A percentile compares a stretch with the other conserved stretches of the same genome.
phyloP scores from a whole-genome alignment of 352 stramenopile genomes.

The Pythium biforme region DNA sequence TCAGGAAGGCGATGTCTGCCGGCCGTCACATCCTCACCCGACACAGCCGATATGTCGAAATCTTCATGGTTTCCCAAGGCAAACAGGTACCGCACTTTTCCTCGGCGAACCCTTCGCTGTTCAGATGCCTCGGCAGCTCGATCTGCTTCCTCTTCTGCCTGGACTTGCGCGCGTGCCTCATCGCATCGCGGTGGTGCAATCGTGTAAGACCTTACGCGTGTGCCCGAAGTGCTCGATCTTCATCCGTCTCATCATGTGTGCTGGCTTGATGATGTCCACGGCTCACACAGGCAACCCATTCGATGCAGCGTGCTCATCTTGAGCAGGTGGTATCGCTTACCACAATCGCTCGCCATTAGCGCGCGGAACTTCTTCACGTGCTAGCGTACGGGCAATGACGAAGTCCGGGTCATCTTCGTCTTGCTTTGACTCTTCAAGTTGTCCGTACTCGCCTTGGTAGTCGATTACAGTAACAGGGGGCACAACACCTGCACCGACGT shows the following conservation, averaged over 20 bases:
- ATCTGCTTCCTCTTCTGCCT: not conserved
- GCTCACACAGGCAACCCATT: not conserved
- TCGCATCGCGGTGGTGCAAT: not conserved
- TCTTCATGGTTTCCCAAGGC: slow-evolving; percentile 15
- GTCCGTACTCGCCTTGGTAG: too few species aligned
- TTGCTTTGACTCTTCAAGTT: too few species aligned
- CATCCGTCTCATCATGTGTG: not conserved
- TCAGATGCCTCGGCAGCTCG: not conserved
- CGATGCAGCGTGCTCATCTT: too few species aligned
- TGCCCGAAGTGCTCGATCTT: not conserved
- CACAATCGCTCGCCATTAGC: too few species aligned
- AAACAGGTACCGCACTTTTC: not conserved
- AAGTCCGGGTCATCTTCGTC: not conserved
- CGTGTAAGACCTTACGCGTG: not conserved
- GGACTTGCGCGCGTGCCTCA: not conserved
- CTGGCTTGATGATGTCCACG: not conserved
- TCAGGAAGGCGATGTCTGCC: not conserved
- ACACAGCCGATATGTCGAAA: not conserved
- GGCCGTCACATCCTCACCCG: not conserved
- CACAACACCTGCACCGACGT: too few species aligned
- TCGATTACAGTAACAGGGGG: too few species aligned
- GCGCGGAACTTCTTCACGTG: not conserved
- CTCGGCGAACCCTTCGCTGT: not conserved
- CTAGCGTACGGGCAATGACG: not conserved
- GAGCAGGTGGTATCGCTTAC: too few species aligned